phyloP scores from a whole-genome alignment of 805 yeast species.

The Wickerhamomyces sydowiorum region DNA sequence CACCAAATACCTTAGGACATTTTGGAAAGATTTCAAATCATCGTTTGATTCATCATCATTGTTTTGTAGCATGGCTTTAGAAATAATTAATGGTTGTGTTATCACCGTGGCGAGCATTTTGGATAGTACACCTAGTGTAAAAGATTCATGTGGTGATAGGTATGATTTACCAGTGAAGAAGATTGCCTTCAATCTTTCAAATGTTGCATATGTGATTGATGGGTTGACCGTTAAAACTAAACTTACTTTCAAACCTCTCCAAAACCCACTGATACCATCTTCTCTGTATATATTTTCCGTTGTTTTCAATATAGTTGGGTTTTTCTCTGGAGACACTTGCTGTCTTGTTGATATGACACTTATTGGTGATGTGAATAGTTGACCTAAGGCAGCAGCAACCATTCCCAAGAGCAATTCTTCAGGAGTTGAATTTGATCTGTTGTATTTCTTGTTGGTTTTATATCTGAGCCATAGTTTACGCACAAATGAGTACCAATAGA shows the following conservation, averaged over 20 bases:
- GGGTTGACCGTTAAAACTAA: constrained; percentile 77
- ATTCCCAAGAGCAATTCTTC: constrained; percentile 74
- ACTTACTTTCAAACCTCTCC: constrained; percentile 82
- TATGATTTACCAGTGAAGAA: constrained; percentile 29
- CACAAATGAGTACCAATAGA: constrained; percentile 80
- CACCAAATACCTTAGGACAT: constrained; percentile 56
- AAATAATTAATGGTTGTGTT: constrained; percentile 81
- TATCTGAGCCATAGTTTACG: constrained; percentile 43
- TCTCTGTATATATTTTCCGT: constrained; percentile 48
- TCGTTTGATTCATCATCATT: constrained; percentile 32
- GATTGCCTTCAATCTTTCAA: constrained; percentile 56
- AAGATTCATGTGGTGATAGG: constrained; percentile 59
- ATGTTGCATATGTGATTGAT: constrained; percentile 79
- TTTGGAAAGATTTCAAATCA: constrained; percentile 51
- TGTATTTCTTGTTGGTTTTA: constrained; percentile 26
- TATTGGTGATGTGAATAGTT: constrained; percentile 76
- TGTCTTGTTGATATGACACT: constrained; percentile 65
- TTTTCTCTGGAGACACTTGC: constrained; percentile 41
- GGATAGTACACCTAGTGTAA: constrained; percentile 70
- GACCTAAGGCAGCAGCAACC: constrained; percentile 77
- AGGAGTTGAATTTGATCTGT: constrained; percentile 39
- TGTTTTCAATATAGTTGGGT: constrained; percentile 31
- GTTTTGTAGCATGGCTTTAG: constrained; percentile 75
- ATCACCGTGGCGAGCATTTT: constrained; percentile 74
- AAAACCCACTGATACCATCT: constrained; percentile 67